Evolutionary conservation across 352 stramenopile species (phyloP), one percentile per base, ranked within the genome.

Genomic region (Phytophthora chlamydospora): DNA sequence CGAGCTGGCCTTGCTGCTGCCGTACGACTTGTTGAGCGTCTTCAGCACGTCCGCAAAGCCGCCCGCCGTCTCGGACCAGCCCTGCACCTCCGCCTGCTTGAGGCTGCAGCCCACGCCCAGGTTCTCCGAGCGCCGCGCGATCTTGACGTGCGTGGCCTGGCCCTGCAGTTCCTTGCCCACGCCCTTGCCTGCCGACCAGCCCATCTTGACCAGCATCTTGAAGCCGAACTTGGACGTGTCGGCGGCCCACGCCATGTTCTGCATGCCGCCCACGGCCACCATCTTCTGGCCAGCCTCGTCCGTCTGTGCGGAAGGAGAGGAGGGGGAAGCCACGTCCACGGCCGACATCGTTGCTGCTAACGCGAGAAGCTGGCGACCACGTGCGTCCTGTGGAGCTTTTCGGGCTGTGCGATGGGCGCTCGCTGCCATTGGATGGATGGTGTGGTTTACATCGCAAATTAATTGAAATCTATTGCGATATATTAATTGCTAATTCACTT

Each of bases 181-280:
- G 49, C 91, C 95, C 60, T 96, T 87, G 46, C 93, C 93, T 29
- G 97, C 91, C 19, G 87, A 92, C 94, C 95, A 99, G 64, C 96
- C 96, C 95, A 99, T 98, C 71, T 98, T 98, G 17, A 92, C 68
- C 31, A 99, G 85, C 87, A 99, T 97, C 67, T 97, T 96, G 63
- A 91, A 95, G 14, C 96, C 96, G 51, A 98, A 98, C 73, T 98
- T 98, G 77, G 74, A 92, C 58, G 81, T 91, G 67, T 98, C 92
- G 16, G 80, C 68, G 8, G 86, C 84, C 86, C 86, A 95, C 49
- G 84, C 86, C 83, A 91, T 95, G 71, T 95, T 95, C 70, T 95
- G 86, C 73, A 91, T 89, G 39, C 86, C 86, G 21, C 86, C 86
- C 41, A 95, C 41, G n/a, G 78, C 71, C 56, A 95, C 81, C 84